These are phyloP conservation scores for Didymella pomorum DNA, from an alignment of 2,329 filamentous ascomycete species.

Conservation along the genomic window DNA sequence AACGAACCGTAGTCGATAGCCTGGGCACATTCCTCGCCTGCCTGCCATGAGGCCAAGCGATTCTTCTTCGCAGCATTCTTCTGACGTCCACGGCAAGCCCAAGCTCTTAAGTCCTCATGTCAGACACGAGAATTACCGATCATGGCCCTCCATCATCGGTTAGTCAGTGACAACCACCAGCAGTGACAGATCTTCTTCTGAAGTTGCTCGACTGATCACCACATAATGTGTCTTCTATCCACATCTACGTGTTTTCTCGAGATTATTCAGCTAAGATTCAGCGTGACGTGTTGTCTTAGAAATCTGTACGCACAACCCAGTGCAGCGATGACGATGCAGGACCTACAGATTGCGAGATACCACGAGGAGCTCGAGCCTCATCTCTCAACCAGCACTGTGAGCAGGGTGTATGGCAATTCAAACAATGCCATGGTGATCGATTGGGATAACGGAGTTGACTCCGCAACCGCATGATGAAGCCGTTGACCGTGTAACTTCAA, in stretches of 20 bases:
- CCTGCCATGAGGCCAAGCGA: constrained; percentile 1
- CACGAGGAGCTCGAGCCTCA: constrained; percentile 18
- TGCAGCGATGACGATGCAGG: not conserved
- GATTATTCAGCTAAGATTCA: not conserved
- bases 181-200: not conserved
- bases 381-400: not conserved
- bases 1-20: not conserved
- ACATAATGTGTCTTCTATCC: not conserved
- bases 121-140: constrained; percentile 14
- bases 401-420: not conserved
- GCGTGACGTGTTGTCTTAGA: not conserved
- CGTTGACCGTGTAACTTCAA: constrained; percentile 14
- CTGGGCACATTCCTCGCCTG: constrained; percentile 12
- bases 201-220: not conserved
- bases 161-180: not conserved
- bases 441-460: constrained; percentile 3
- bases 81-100: constrained; percentile 3
- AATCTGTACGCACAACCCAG: not conserved
- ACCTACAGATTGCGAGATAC: constrained; percentile 3
- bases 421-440: constrained; percentile 4
- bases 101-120: constrained; percentile 10
- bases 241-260: not conserved
- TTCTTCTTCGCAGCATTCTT: constrained; percentile 1
- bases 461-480: constrained; percentile 9
- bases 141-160: not conserved